Percentiles rank a stretch among this genome's conserved stretches.
Conservation (phyloP, 208 protist species). For the Leishmania martiniquensis region DNA sequence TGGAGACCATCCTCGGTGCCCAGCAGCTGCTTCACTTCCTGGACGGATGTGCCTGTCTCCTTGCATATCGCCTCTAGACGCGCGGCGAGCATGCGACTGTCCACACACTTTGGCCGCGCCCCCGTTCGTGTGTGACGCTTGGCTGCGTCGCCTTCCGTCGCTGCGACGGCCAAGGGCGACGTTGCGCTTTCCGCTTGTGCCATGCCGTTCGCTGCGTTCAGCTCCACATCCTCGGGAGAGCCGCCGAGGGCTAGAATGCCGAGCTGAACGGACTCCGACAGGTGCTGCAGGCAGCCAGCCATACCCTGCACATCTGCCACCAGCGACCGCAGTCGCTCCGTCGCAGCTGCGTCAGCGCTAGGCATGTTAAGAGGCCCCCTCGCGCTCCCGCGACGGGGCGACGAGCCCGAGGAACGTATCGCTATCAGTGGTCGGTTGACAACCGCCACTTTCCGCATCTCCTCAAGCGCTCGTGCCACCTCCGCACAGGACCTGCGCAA, state of each 20-base stretch:
- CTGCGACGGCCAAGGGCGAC: conserved; percentile 5
- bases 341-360: not conserved
- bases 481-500: conserved; percentile 14
- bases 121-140: not conserved
- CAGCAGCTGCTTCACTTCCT: conserved; percentile 40
- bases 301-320: conserved; percentile 31
- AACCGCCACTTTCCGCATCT: conserved; percentile 9
- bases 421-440: conserved; percentile 12
- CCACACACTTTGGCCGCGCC: not conserved
- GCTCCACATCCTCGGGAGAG: not conserved
- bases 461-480: conserved; percentile 20
- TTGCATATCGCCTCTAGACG: conserved; percentile 37
- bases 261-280: conserved; percentile 33
- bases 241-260: conserved; percentile 30
- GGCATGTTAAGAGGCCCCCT: not conserved
- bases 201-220: not conserved
- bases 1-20: conserved; percentile 16
- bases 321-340: conserved; percentile 13
- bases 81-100: conserved; percentile 6
- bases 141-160: not conserved
- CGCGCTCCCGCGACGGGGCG: not conserved
- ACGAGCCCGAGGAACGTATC: conserved; percentile 4
- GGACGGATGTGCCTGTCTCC: conserved; percentile 41
- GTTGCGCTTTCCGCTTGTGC: conserved; percentile 1
- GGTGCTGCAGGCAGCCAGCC: conserved; percentile 22